phyloP scores from a whole-genome alignment of 2,329 filamentous ascomycete species.

The Alternaria alternata region DNA sequence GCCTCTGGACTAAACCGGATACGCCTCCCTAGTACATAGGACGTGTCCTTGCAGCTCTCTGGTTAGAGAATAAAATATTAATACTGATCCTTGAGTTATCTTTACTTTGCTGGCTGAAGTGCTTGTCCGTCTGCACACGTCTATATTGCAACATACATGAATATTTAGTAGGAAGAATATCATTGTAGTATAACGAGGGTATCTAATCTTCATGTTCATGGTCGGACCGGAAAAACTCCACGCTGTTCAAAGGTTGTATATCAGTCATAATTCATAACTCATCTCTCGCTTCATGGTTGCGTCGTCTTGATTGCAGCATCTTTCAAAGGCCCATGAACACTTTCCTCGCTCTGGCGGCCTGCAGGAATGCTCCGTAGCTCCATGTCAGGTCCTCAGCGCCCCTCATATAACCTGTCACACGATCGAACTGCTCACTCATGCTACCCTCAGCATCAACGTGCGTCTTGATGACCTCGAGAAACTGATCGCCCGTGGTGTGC shows the following conservation, averaged over 20 bases:
- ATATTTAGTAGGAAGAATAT: not conserved
- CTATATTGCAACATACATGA: not conserved
- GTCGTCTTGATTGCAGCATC: not conserved
- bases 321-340: conserved; percentile 13
- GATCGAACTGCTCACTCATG: conserved; percentile 57
- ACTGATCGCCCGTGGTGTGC: conserved; percentile 50
- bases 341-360: conserved; percentile 50
- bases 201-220: conserved; percentile 2
- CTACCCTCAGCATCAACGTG: conserved; percentile 51
- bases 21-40: too few species aligned
- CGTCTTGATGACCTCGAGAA: conserved; percentile 51
- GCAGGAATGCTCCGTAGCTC: conserved; percentile 56
- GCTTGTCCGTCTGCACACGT: fast-evolving
- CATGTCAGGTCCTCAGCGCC: conserved; percentile 56
- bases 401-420: conserved; percentile 49
- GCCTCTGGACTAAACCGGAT: conserved; percentile 20
- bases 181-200: conserved; percentile 8
- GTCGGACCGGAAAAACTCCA: not conserved
- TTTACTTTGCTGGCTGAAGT: not conserved
- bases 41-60: not conserved
- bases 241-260: conserved; percentile 1
- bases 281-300: not conserved
- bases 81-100: not conserved
- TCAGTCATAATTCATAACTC: conserved; percentile 20
- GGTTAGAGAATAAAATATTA: not conserved